Conservation (phyloP, 306 rosid species). For the Vicia faba region DNA sequence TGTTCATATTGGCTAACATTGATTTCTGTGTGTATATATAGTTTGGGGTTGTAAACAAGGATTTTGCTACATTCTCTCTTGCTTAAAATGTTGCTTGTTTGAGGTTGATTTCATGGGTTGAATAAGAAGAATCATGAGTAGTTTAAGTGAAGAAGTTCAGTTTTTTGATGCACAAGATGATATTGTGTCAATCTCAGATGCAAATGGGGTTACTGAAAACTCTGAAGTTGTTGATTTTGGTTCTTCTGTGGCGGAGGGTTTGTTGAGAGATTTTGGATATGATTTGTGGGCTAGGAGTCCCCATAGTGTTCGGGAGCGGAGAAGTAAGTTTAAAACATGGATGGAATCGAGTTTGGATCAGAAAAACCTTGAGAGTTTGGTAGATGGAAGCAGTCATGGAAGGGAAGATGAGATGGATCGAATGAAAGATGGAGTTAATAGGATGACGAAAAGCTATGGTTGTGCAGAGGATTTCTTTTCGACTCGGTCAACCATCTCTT, state of each 20-base stretch:
- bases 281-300: slow-evolving; percentile 78
- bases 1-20: slow-evolving; percentile 58
- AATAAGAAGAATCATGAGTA: slow-evolving; percentile 68
- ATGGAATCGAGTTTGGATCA: slow-evolving; percentile 56
- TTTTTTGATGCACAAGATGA: slow-evolving; percentile 92
- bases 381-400: slow-evolving; percentile 33
- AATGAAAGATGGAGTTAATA: slow-evolving; percentile 47
- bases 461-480: slow-evolving; percentile 67
- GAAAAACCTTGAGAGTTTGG: slow-evolving; percentile 38
- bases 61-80: slow-evolving; percentile 50
- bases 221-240: slow-evolving; percentile 1
- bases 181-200: slow-evolving; percentile 55
- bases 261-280: slow-evolving; percentile 44
- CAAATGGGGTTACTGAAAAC: slow-evolving; percentile 15
- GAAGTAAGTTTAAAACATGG: slow-evolving; percentile 62
- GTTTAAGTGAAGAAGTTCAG: slow-evolving; percentile 62
- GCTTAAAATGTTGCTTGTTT: slow-evolving; percentile 61
- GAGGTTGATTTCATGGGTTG: slow-evolving; percentile 88
- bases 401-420: slow-evolving; percentile 48
- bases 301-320: slow-evolving; percentile 67
- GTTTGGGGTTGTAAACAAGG: slow-evolving; percentile 43
- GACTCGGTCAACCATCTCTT: slow-evolving; percentile 59
- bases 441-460: slow-evolving; percentile 44
- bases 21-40: slow-evolving; percentile 49
- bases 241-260: slow-evolving; percentile 35